A percentile compares a stretch with the other conserved stretches of the same genome.
These are phyloP conservation scores for Syncephalastrum racemosum DNA, from an alignment of 371 early-diverging fungal genomes.

Conservation along the genomic window DNA sequence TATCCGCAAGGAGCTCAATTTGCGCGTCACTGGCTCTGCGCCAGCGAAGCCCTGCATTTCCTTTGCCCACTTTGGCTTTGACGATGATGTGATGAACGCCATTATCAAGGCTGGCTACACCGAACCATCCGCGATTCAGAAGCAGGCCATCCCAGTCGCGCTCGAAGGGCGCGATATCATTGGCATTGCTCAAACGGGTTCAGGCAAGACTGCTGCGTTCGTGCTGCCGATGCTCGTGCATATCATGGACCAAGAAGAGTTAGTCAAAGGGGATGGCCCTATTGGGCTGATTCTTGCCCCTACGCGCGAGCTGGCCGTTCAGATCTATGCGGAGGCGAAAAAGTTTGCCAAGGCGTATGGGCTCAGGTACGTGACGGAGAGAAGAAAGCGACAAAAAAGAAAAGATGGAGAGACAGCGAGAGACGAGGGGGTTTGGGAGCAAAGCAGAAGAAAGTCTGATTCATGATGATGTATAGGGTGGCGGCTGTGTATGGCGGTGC, in stretches of 20 bases:
- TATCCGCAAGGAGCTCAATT: constrained; percentile 59
- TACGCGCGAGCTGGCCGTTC: constrained; percentile 89
- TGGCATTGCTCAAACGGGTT: constrained; percentile 89
- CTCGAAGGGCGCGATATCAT: constrained; percentile 81
- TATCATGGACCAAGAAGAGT: constrained; percentile 79
- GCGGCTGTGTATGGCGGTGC: constrained; percentile 93
- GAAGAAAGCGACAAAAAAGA: too few species aligned
- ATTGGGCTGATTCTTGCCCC: constrained; percentile 79
- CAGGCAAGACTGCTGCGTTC: constrained; percentile 77
- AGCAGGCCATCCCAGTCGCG: constrained; percentile 77
- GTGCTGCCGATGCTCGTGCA: constrained; percentile 86
- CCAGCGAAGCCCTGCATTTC: constrained; percentile 79
- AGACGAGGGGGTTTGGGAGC: too few species aligned
- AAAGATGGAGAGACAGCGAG: too few species aligned
- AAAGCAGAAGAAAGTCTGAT: background rate
- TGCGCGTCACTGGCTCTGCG: constrained; percentile 64
- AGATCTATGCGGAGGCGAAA: constrained; percentile 82
- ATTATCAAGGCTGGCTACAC: constrained; percentile 66
- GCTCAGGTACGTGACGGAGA: constrained; percentile 34
- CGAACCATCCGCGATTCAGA: constrained; percentile 80
- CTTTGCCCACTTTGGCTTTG: constrained; percentile 90
- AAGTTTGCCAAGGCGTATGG: constrained; percentile 78
- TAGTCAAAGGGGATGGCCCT: constrained; percentile 70
- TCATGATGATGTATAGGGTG: constrained; percentile 32
- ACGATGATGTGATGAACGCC: constrained; percentile 63